Evolutionary conservation across 768 basidiomycete genomes (phyloP), one percentile per base, ranked within the genome.

Genomic region (Neoboletus subvelutipes): DNA sequence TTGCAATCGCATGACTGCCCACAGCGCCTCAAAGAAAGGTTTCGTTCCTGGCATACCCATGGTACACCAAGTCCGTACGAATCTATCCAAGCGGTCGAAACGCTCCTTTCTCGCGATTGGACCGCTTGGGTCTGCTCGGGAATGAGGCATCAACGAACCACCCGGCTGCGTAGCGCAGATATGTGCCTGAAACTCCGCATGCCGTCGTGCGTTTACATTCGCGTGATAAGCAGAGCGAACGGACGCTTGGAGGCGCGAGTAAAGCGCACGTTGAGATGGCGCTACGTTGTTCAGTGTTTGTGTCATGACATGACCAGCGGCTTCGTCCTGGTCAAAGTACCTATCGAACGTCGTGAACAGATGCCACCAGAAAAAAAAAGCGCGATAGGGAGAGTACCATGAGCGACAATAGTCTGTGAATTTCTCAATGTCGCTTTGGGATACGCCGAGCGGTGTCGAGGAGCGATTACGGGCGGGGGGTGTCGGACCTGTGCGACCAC

Each of bases 21-120:
- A 95, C 47, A 88, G 63, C 43, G 66, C 71, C 49, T 77, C 79
- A 52, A 79, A 72, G 76, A 96, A 95, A 17, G 94, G 93, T 66
- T 86, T 87, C 36, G 92, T 91, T 20, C 94, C 94, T 55, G 91
- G 92, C 80, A 93, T 88, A 51, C 90, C 88, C 75, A 85, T 79
- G 15, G 85, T 88, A 70, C 92, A 94, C 91, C 93, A 94, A 31
- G 80, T 86, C 58, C 81, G 77, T 40, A 94, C 72, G 70, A 95
- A 94, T 40, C 83, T 78, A 57, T 86, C 81, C 65, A 92, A 80
- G 22, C 86, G 82, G 50, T 93, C 88, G 64, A 82, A 81, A 18
- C 93, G 83, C 70, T 95, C 84, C 76, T 88, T 88, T 69, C 76
- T 79, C 10, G 93, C 92, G n/a, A 79, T 69, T 24, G 78, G 70